Evolutionary conservation across 768 basidiomycete species (phyloP).

Genomic region (Lactarius sanguifluus): DNA sequence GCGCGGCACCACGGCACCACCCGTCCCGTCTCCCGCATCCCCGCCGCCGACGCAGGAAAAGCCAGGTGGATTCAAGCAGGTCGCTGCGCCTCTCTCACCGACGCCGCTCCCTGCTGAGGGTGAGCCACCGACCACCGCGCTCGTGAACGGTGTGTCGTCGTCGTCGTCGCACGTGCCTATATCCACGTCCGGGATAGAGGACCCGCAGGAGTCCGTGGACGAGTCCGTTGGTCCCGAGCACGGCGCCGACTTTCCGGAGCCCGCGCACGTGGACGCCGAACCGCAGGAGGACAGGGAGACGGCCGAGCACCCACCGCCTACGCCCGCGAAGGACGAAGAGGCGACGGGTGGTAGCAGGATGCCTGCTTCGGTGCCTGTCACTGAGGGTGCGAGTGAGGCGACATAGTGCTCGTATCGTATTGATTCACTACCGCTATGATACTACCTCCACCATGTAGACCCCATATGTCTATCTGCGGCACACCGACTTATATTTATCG

Average conservation of each 20-base stretch:
- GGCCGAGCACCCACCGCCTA: background rate
- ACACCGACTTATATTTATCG: background rate
- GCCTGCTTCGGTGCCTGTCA: background rate
- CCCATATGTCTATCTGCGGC: background rate
- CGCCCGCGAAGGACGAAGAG: constrained; percentile 15
- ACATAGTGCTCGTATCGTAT: background rate
- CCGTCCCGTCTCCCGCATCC: background rate
- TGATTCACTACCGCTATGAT: background rate
- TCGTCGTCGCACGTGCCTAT: background rate
- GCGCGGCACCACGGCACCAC: constrained; percentile 16
- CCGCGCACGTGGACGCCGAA: background rate
- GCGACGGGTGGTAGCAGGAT: background rate
- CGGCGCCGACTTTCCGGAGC: background rate
- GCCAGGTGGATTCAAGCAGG: constrained; percentile 34
- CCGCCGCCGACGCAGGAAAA: constrained; percentile 12
- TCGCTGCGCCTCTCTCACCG: constrained; percentile 28
- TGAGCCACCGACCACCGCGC: constrained; percentile 5
- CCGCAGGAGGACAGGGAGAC: background rate
- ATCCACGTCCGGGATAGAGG: background rate
- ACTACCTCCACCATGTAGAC: background rate
- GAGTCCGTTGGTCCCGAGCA: background rate
- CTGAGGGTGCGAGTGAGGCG: constrained; percentile 8
- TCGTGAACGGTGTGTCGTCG: constrained; percentile 6
- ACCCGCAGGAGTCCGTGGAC: background rate
- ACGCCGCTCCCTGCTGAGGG: constrained; percentile 11